Base-by-base conservation (phyloP, 75 land plant genomes). In the Sequoiadendron giganteum region DNA sequence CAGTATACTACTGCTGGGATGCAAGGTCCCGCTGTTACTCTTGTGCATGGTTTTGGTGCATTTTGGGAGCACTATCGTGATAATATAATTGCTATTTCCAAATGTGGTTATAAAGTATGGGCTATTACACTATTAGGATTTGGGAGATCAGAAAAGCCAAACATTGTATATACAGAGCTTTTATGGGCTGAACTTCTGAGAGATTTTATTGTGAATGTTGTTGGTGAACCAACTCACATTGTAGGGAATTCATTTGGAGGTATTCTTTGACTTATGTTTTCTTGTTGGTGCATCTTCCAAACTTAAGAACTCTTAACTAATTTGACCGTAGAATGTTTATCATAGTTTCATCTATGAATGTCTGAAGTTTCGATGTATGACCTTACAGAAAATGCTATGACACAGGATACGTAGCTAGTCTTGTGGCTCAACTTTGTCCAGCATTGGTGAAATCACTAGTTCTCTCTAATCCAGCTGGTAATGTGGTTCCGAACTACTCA, bases 1-100 rank as follows among this genome's bases (percentile, higher is more conserved):
- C 91, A 97, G 99, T 96, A 96, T 75, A 91, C 95, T 85, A 92
- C 89, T 73, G 87, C 79, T 83, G 98, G 99, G 15, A 11, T 88
- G 77, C 92, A 91, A 88, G 99, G 99, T 85, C 97, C 97, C 73
- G 91, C 97, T 42, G 86, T 94, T 68, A 94, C 95, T 48, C 91
- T 97, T 54, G 95, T 96, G 21, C 99, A 97, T 91, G 99, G 99
- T 32, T 97, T 97, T 90, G 99, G 99, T 80, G 99, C 97, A 43
- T 96, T 95, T 87, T 89, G 97, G 91, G 96, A 96, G 89, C 99
- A 97, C 86, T 97, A 93, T 83, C 95, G 98, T 16, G 95, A 94
- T 85, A 97, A 97, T 89, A 88, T 97, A 79, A 40, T 88, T 54
- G 88, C 80, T 52, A 90, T 95, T 75, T 96, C 98, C 79, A 90